These are phyloP conservation scores for Hibiscus syriacus DNA, from an alignment of 345 rosid species.

Conservation along the genomic window DNA sequence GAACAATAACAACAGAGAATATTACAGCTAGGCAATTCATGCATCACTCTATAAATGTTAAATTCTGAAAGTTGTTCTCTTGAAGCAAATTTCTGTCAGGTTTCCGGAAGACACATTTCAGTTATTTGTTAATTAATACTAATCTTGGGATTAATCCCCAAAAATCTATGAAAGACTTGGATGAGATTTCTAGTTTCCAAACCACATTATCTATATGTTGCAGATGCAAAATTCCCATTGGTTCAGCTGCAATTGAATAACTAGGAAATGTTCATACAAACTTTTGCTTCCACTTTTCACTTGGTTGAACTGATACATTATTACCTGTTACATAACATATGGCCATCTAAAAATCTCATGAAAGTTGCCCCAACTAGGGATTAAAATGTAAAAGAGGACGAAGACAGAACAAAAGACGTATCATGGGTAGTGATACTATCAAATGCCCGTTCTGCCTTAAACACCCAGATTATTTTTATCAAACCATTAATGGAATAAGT, in stretches of 20 bases:
- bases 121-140: neutral
- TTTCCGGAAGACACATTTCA: neutral
- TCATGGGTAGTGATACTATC: neutral
- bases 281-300: neutral
- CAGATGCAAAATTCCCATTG: neutral
- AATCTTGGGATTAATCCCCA: neutral
- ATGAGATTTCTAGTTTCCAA: neutral
- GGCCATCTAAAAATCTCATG: neutral
- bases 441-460: neutral
- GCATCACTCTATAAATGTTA: slow-evolving; percentile 1
- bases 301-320: neutral
- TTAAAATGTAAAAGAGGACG: neutral
- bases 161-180: neutral
- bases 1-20: slow-evolving; percentile 5
- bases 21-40: neutral
- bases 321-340: neutral
- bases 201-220: too few species aligned
- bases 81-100: neutral
- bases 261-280: neutral
- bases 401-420: neutral
- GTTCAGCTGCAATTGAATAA: neutral
- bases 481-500: slow-evolving; percentile 1
- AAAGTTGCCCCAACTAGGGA: neutral
- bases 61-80: neutral
- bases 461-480: neutral